Evolutionary conservation across 192 early-diverging fungal species (phyloP).

Genomic region (Linnemannia hyalina): DNA sequence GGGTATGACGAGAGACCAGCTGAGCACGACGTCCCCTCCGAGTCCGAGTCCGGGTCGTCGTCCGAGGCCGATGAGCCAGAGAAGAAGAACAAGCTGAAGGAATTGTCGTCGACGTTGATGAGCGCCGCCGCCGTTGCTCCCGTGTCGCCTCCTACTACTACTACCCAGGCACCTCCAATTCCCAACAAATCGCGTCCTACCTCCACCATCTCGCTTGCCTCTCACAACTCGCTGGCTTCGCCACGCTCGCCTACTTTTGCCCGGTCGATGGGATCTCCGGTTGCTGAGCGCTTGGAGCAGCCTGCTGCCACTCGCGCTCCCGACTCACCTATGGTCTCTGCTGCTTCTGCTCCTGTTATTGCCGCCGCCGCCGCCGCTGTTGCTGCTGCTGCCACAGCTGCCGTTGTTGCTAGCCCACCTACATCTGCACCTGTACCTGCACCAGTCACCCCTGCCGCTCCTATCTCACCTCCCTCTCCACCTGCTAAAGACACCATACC

Average conservation of each 20-base stretch:
- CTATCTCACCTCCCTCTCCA: not conserved
- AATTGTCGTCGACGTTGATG: not conserved
- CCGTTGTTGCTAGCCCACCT: not conserved
- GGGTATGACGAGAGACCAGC: slow-evolving; percentile 33
- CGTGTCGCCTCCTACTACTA: slow-evolving; percentile 3
- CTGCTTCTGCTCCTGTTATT: not conserved
- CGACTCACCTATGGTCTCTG: not conserved
- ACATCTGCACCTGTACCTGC: slow-evolving; percentile 2
- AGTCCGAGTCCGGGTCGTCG: slow-evolving; percentile 42
- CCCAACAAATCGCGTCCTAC: slow-evolving; percentile 45
- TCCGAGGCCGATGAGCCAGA: slow-evolving; percentile 31
- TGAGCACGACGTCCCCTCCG: slow-evolving; percentile 11
- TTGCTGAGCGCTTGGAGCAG: slow-evolving; percentile 4
- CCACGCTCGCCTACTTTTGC: slow-evolving; percentile 25
- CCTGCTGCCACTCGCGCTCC: not conserved
- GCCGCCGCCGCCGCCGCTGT: not conserved
- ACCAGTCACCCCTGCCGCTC: not conserved
- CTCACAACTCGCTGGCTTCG: not conserved
- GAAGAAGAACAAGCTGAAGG: slow-evolving; percentile 1
- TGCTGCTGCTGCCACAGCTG: slow-evolving; percentile 1
- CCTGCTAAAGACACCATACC: not conserved
- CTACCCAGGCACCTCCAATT: slow-evolving; percentile 24
- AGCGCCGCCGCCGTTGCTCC: not conserved
- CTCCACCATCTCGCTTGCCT: slow-evolving; percentile 26
- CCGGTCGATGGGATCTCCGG: not conserved